Evolutionary conservation across 2,329 filamentous ascomycete species (phyloP), one percentile per base, ranked within the genome.

Genomic region (Immersiporthe knoxdaviesiana): DNA sequence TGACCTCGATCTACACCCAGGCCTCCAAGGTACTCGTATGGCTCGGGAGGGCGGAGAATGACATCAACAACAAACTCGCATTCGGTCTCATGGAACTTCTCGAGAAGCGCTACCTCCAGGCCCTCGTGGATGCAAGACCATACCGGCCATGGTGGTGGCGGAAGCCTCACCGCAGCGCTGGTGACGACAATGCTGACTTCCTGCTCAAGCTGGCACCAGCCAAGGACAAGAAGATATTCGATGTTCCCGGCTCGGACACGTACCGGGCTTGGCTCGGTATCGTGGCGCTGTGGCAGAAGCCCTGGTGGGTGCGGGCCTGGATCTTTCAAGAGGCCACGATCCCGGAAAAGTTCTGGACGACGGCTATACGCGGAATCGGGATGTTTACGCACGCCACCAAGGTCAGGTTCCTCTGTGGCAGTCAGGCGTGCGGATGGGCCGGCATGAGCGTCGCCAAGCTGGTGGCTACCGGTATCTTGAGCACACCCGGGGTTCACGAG

Each of bases 11-110:
- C 12, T 62, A 41, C 59, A 62, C 32, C 32, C 58, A 60, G 8
- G 58, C 58, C 58, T 60, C 58, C 58, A 60, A 60, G 32, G 58
- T 60, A 16, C 58, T 60, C 58, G 35, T 60, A n/a, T 60, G 56
- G 59, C 59, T 61, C 27, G 59, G 30, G 21, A 6, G 10, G 30
- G 16, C 56, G n/a, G 59, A 41, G 1, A 61, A 39, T 24, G 59
- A 61, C n/a, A 39, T 61, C 35, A 27, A 61, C 35, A 39, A 39
- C 35, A n/a, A 61, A 27, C 11, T 62, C 12, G 35, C 35, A 18
- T 62, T 27, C 35, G 11, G 35, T 12, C 35, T 62, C n/a, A 62
- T 41, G 37, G 2, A 41, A 12, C 35, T n/a, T 27, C 44, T 62
- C 24, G 37, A 44, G 35, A 62, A 44, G 35, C 37, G 59, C 37